Conservation (phyloP, 1,139 yeast species). For the Hansenula anomala region DNA sequence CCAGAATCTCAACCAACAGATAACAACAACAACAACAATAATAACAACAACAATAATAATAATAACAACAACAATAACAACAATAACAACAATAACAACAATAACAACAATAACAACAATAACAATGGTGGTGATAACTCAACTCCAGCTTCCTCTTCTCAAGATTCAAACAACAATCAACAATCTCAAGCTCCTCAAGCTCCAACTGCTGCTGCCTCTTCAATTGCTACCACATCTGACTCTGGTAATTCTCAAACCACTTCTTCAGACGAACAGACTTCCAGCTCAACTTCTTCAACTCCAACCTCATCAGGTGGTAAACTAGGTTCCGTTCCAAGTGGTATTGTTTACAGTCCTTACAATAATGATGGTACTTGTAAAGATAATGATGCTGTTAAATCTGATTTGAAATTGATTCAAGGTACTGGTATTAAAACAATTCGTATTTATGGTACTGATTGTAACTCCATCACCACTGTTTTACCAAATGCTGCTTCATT, state of each 20-base stretch:
- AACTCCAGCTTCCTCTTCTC: neutral
- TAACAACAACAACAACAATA: conserved; percentile 6
- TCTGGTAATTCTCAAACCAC: conserved; percentile 2
- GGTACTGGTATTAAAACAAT: conserved; percentile 59
- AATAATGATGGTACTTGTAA: conserved; percentile 65
- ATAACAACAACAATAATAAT: neutral
- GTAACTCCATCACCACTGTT: conserved; percentile 62
- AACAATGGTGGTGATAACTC: neutral
- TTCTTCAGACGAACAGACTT: no score
- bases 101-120: neutral
- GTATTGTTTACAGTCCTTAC: conserved; percentile 80
- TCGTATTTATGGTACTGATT: conserved; percentile 84
- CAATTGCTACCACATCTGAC: conserved; percentile 1
- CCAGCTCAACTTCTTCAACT: conserved; percentile 11
- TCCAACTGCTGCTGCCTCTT: conserved; percentile 6
- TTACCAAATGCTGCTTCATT: conserved; percentile 54
- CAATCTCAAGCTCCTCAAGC: conserved; percentile 11
- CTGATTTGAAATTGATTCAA: conserved; percentile 56
- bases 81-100: conserved; percentile 7
- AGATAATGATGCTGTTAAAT: conserved; percentile 41
- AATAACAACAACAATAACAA: neutral
- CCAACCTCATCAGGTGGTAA: conserved; percentile 19
- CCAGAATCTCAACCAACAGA: conserved; percentile 6
- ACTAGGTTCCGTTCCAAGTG: conserved; percentile 39
- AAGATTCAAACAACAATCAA: conserved; percentile 1